Evolutionary conservation across 1,284 basidiomycete genomes (phyloP).

Genomic region (Ceratobasidium sp.): DNA sequence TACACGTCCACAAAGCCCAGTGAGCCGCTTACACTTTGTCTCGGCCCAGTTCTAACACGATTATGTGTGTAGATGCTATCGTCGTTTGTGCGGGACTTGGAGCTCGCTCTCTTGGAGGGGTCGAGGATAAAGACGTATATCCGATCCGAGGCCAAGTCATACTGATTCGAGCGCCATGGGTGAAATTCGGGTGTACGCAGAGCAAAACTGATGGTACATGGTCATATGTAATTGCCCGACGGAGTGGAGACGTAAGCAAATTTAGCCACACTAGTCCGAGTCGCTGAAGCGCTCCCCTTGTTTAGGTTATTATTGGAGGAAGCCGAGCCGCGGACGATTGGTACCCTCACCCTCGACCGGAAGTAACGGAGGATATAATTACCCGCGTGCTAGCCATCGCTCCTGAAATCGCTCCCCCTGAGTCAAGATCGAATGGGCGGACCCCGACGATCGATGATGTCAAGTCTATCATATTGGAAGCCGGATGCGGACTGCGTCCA

Average conservation of each 20-base stretch:
- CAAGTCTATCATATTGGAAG: conserved; percentile 70
- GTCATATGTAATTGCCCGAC: conserved; percentile 79
- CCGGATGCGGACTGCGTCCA: conserved; percentile 71
- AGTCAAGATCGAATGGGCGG: conserved; percentile 57
- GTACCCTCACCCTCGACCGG: conserved; percentile 68
- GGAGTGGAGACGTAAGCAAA: conserved; percentile 71
- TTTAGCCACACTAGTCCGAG: too few relatives aligned
- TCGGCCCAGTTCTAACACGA: background rate
- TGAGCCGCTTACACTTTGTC: background rate
- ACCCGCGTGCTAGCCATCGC: conserved; percentile 68
- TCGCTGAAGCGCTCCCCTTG: too few relatives aligned
- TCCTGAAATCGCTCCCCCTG: conserved; percentile 76
- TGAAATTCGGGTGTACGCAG: conserved; percentile 66
- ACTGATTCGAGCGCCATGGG: conserved; percentile 55
- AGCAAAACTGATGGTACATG: conserved; percentile 62
- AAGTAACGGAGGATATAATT: conserved; percentile 74
- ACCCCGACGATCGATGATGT: conserved; percentile 73
- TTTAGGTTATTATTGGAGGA: conserved; percentile 75
- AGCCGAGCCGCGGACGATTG: conserved; percentile 74
- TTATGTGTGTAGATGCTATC: conserved; percentile 53
- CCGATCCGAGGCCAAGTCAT: conserved; percentile 51
- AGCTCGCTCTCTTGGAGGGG: conserved; percentile 63
- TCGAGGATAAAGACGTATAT: conserved; percentile 64
- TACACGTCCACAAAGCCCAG: conserved; percentile 39
- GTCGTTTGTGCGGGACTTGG: conserved; percentile 63